These are phyloP conservation scores for Salix caprea DNA, from an alignment of 345 rosid species.

Conservation along the genomic window DNA sequence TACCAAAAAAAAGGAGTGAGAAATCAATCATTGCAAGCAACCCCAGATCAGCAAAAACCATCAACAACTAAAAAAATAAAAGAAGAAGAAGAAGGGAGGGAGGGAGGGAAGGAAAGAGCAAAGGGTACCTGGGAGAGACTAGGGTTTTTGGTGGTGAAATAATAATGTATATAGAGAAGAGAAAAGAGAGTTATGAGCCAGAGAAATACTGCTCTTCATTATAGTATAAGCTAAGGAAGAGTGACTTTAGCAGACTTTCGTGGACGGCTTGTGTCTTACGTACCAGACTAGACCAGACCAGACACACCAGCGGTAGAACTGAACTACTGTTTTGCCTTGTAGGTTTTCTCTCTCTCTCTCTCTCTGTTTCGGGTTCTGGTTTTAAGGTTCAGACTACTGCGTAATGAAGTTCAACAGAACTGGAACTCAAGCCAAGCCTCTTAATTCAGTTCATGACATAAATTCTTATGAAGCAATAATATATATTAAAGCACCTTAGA, in stretches of 20 bases:
- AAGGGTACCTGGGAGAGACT: neutral
- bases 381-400: constrained; percentile 13
- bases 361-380: neutral
- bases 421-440: neutral
- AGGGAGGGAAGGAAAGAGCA: neutral
- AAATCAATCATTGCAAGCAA: neutral
- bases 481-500: too few species aligned
- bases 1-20: neutral
- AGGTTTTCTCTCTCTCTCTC: neutral
- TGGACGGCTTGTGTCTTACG: neutral
- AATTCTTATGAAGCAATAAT: too few species aligned
- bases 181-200: neutral
- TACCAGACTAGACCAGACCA: neutral
- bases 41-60: neutral
- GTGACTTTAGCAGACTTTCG: neutral
- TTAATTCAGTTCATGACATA: neutral
- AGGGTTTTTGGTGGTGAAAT: constrained; percentile 1
- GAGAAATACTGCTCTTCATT: neutral
- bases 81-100: neutral
- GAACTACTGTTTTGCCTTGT: neutral
- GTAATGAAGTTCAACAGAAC: neutral
- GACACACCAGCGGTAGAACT: neutral
- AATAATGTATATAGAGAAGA: neutral
- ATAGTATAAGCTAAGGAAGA: neutral
- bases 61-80: neutral